Percentiles rank a stretch among this genome's conserved stretches.
Conservation (phyloP, 495 filamentous ascomycete genomes). For the Jackrogersella minutella region DNA sequence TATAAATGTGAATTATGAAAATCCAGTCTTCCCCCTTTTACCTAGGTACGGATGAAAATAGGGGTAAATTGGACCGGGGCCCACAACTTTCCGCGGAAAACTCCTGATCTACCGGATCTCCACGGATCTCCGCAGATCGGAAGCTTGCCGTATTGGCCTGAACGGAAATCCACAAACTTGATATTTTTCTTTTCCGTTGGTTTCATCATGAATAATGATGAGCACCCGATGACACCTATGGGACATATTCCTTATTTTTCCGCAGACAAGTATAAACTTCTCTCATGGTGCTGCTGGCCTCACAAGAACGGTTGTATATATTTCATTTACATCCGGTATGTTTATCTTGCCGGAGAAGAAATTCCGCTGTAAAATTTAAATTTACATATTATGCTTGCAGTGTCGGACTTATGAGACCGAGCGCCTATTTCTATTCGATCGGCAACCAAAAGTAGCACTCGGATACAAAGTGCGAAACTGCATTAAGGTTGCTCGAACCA, state of each 20-base stretch:
- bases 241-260: constrained; percentile 1
- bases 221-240: too few species aligned
- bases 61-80: too few species aligned
- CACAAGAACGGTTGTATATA: constrained; percentile 2
- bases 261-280: neutral
- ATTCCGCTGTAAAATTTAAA: constrained; percentile 23
- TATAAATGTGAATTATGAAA: too few species aligned
- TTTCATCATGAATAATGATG: too few species aligned
- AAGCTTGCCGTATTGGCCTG: neutral
- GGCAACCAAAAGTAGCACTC: neutral
- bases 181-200: too few species aligned
- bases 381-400: constrained; percentile 4
- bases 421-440: neutral
- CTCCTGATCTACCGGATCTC: too few species aligned
- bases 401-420: constrained; percentile 4
- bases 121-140: constrained; percentile 3
- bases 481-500: neutral
- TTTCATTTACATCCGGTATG: constrained; percentile 16
- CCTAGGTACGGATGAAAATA: too few species aligned
- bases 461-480: neutral
- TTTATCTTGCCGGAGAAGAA: constrained; percentile 18
- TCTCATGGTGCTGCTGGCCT: neutral
- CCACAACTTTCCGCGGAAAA: constrained; percentile 15
- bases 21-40: neutral
- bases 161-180: too few species aligned